phyloP scores from a whole-genome alignment of 2,329 filamentous ascomycete species.

The Diaporthe longicolla region DNA sequence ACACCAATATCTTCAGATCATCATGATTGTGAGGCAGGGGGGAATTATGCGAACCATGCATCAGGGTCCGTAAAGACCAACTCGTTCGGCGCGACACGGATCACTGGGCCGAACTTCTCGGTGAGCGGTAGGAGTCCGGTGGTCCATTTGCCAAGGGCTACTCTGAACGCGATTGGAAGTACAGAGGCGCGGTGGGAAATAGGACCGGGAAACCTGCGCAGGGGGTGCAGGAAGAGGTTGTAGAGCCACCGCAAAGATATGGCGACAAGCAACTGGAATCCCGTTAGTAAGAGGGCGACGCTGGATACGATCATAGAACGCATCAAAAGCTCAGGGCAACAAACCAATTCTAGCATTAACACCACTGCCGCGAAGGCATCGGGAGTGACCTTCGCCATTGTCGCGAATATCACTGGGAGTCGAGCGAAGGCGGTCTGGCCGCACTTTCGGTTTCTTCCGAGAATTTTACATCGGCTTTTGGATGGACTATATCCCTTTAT shows the following conservation, averaged over 20 bases:
- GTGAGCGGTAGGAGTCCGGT: constrained; percentile 13
- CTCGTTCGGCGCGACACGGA: constrained; percentile 41
- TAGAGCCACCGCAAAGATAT: constrained; percentile 5
- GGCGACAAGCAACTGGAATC: constrained; percentile 8
- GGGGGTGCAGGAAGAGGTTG: constrained; percentile 43
- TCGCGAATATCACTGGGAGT: neutral
- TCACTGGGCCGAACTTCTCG: constrained; percentile 44
- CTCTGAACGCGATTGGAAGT: constrained; percentile 5
- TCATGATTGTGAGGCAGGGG: no score
- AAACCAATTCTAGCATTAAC: neutral
- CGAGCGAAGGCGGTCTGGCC: neutral
- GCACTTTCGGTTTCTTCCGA: no score
- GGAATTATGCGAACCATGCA: constrained; percentile 32
- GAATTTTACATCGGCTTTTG: neutral
- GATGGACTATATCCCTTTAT: neutral
- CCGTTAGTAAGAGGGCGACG: neutral
- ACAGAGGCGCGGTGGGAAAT: constrained; percentile 36
- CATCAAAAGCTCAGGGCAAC: neutral
- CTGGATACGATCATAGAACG: no score
- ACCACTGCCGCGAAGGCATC: neutral
- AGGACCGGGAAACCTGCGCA: constrained; percentile 39
- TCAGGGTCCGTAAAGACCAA: constrained; percentile 38
- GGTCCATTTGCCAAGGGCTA: constrained; percentile 28
- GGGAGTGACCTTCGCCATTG: neutral
- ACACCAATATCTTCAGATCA: no score